Percentiles rank a stretch among this genome's conserved stretches.
These are phyloP conservation scores for Aspergillus pseudotamarii DNA, from an alignment of 2,329 filamentous ascomycete genomes.

Conservation along the genomic window DNA sequence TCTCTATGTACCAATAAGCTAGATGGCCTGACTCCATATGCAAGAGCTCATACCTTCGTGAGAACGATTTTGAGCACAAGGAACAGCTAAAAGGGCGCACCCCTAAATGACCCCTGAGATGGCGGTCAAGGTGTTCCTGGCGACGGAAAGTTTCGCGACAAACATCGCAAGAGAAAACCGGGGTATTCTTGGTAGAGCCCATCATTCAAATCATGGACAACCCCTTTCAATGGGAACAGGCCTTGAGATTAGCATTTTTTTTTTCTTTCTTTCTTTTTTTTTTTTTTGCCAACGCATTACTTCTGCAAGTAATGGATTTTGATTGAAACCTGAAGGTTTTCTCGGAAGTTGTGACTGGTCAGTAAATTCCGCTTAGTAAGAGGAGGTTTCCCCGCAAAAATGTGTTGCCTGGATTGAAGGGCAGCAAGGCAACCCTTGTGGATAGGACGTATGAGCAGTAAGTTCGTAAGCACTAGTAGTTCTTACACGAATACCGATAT, in stretches of 20 bases:
- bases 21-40: neutral
- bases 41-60: neutral
- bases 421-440: neutral
- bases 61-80: neutral
- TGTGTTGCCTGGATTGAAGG: neutral
- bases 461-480: no score
- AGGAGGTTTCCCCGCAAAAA: neutral
- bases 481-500: no score
- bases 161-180: neutral
- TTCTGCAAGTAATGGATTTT: neutral
- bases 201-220: neutral
- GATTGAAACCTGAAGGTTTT: neutral
- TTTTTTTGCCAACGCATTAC: neutral
- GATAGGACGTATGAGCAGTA: no score
- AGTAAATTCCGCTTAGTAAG: neutral
- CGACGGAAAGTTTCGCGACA: constrained; percentile 3
- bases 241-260: neutral
- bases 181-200: neutral
- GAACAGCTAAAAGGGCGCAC: neutral
- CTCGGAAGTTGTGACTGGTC: neutral
- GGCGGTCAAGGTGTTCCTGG: neutral
- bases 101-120: neutral
- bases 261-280: no score
- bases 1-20: neutral
- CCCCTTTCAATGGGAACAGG: neutral